Evolutionary conservation across 495 filamentous ascomycete genomes (phyloP), one percentile per base, ranked within the genome.

Genomic region (Xylaria intraflava): DNA sequence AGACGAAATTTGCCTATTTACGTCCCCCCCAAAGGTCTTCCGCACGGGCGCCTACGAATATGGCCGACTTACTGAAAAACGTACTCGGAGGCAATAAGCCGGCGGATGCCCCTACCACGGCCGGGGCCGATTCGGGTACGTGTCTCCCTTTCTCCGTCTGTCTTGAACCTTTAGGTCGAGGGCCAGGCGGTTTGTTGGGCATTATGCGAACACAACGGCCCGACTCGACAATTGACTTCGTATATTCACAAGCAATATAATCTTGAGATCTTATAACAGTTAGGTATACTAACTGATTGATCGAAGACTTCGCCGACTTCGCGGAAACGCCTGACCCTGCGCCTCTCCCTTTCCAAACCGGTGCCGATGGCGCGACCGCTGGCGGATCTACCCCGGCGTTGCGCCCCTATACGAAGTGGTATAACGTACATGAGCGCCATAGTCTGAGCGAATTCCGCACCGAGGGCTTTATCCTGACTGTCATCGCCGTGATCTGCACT

Each of bases 391-490:
- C 75, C 30, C 70, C 79, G 46, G 78, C 76, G 47, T 61, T 67
- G 30, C 68, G 67, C 23, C 82, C 88, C 11, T 95, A 87, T 68
- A 95, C 93, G 39, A 89, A 88, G 74, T 97, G 93, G 93, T 98
- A 97, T 73, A 88, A 89, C 31, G 76, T 98, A 26, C 93, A 92
- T 80, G 91, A 98, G 79, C 88, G 93, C 58, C 78, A 87, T 58
- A 81, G 79, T 10, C 74, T 84, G 44, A 72, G 70, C 57, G 93
- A 98, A 62, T 98, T 98, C 78, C 80, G 84, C 69, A 78, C 84
- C 64, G 93, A 98, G 74, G 84, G 88, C 40, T 72, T 92, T 69
- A 86, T 97, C 61, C 72, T 93, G 45, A 78, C 80, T 11, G 77
- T 88, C 58, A 79, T 96, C 56, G 59, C 84, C 22, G 50, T 93